Conservation (phyloP, 2,329 filamentous ascomycete genomes). For the Rhinocladiella mackenziei region DNA sequence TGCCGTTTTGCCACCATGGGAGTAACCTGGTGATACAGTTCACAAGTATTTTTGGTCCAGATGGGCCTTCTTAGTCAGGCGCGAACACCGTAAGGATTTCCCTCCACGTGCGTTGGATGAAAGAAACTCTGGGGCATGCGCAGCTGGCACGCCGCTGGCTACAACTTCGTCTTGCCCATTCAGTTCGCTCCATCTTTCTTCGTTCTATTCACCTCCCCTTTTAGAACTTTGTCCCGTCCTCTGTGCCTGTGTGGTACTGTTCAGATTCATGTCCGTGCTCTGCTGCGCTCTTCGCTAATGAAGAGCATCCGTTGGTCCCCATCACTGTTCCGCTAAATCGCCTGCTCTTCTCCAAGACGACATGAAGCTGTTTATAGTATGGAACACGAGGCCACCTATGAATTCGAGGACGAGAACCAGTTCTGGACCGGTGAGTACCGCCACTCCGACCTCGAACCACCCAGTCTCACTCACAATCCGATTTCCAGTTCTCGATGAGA, state of each 20-base stretch:
- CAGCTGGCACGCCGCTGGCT: too few species aligned
- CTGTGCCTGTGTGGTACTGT: not conserved
- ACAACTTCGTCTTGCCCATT: too few species aligned
- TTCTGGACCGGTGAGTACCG: slow-evolving; percentile 74
- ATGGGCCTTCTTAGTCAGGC: too few species aligned
- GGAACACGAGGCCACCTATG: slow-evolving; percentile 61
- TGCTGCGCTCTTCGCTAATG: slow-evolving; percentile 10
- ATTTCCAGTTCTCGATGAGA: slow-evolving; percentile 60
- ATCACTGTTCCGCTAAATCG: not conserved
- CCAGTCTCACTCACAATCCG: too few species aligned
- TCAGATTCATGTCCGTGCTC: slow-evolving; percentile 2
- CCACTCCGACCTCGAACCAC: not conserved
- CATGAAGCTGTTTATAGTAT: slow-evolving; percentile 46
- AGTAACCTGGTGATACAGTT: too few species aligned
- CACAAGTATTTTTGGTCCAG: too few species aligned
- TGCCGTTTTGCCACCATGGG: too few species aligned
- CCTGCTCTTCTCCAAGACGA: slow-evolving; percentile 33
- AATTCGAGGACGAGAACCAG: slow-evolving; percentile 73
- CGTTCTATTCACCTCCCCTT: not conserved
- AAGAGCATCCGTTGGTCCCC: slow-evolving; percentile 10
- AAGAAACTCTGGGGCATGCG: too few species aligned
- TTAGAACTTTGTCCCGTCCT: not conserved
- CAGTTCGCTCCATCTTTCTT: too few species aligned
- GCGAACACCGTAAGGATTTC: too few species aligned
- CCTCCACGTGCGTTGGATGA: too few species aligned